These are phyloP conservation scores for Ceratopteris richardii DNA, from an alignment of 75 land plant species.

Conservation along the genomic window DNA sequence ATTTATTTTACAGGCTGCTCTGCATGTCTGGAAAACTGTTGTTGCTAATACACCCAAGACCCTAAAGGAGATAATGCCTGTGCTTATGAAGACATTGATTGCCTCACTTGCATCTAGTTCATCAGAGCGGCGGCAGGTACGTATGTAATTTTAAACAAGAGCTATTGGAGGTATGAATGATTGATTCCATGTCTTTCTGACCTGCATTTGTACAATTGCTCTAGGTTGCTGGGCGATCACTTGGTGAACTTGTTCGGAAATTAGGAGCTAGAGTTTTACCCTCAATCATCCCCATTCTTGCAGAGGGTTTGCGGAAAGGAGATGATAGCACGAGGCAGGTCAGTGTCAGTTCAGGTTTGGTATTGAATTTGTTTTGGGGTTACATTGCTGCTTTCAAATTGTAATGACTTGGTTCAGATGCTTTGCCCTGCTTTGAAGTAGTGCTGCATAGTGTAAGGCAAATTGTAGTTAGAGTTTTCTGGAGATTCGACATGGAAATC, in stretches of 20 bases:
- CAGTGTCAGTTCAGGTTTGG: conserved; percentile 2
- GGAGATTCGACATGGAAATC: too few species aligned
- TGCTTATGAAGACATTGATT: conserved; percentile 89
- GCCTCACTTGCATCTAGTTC: conserved; percentile 90
- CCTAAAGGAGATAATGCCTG: conserved; percentile 97
- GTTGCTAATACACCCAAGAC: conserved; percentile 99
- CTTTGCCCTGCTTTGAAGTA: too few species aligned
- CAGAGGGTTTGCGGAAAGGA: conserved; percentile 66
- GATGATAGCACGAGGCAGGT: conserved; percentile 79
- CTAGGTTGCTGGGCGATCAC: conserved; percentile 92
- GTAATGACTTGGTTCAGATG: too few species aligned
- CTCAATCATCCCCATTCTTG: conserved; percentile 81
- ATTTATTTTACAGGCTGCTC: conserved; percentile 57
- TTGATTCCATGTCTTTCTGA: not conserved
- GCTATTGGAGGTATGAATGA: not conserved
- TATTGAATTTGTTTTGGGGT: not conserved
- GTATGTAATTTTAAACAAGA: not conserved
- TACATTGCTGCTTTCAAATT: not conserved
- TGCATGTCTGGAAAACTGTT: conserved; percentile 99
- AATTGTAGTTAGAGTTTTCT: too few species aligned
- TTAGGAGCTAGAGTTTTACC: conserved; percentile 97
- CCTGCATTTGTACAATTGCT: conserved; percentile 1
- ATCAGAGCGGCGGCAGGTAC: conserved; percentile 90
- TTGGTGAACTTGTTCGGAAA: conserved; percentile 98
- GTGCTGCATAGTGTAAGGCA: too few species aligned